Base-by-base conservation (phyloP, 805 yeast species). In the Saccharomycodes ludwigii region DNA sequence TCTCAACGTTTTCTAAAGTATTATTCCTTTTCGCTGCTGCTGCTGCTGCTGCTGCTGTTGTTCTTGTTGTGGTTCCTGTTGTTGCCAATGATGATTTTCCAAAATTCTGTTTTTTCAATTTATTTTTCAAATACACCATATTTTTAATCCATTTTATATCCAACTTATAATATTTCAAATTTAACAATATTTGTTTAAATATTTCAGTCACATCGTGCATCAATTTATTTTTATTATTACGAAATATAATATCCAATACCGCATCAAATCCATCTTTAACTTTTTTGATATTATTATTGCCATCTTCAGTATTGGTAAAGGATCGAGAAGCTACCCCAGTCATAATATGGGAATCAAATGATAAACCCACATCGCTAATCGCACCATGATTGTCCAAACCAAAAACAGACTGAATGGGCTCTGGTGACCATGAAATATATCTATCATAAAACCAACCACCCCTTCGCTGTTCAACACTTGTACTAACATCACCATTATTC, bases 271-370 rank as follows among this genome's bases (percentile, higher is more conserved):
- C 36, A 34, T 43, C 38, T 22, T 34, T 39, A 17, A 39, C 34
- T 26, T 33, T 30, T 3, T 31, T 24, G 5, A 33, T 16, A 13
- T 33, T 19, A 21, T 40, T 39, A 11, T 18, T 25, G 15, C 24
- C 13, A 25, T 36, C 33, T 21, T 33, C 37, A 15, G 41, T 35
- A 8, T 33, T 26, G 12, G 37, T 29, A 15, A 36, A 42, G 9
- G 38, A 30, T n/a, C 48, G 42, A 21, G 46, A 50, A 5, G 58
- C 55, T 4, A 32, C 37, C 58, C 58, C 51, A 4, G 37, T 37
- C 5, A 51, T 32, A 24, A 38, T 45, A 13, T 41, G 37, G n/a
- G n/a, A n/a, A n/a, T n/a, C n/a, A n/a, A n/a, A n/a, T n/a, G n/a
- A n/a, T n/a, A n/a, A n/a, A n/a, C n/a, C n/a, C n/a, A n/a, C n/a